phyloP scores from a whole-genome alignment of 2,329 filamentous ascomycete genomes.

The Aspergillus terreus region DNA sequence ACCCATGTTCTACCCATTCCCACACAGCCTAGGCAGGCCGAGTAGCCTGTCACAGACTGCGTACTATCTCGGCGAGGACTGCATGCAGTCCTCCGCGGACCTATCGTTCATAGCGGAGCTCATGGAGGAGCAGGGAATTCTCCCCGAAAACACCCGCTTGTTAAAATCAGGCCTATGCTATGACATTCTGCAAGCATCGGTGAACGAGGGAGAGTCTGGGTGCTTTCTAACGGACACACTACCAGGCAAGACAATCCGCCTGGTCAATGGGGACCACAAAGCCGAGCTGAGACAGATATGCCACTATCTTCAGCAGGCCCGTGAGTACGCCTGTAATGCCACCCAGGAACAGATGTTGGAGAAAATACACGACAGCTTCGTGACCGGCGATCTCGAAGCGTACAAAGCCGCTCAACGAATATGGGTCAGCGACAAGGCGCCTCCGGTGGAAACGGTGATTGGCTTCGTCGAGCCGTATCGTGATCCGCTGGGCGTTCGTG shows the following conservation, averaged over 20 bases:
- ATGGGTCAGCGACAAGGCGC: constrained; percentile 54
- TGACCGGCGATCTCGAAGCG: constrained; percentile 47
- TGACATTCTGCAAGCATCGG: constrained; percentile 30
- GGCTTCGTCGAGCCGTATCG: constrained; percentile 55
- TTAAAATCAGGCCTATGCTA: constrained; percentile 46
- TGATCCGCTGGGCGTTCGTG: constrained; percentile 52
- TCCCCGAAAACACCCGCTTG: constrained; percentile 46
- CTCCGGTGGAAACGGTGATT: constrained; percentile 49
- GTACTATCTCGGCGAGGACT: constrained; percentile 23
- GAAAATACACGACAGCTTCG: constrained; percentile 29
- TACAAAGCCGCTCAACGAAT: constrained; percentile 49
- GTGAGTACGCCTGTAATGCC: not conserved
- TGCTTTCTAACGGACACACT: not conserved
- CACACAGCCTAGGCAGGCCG: constrained; percentile 42
- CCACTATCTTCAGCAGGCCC: constrained; percentile 3
- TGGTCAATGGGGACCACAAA: constrained; percentile 12
- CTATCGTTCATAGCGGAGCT: constrained; percentile 42
- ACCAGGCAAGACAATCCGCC: not conserved
- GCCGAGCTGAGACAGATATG: constrained; percentile 6
- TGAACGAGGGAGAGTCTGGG: not conserved
- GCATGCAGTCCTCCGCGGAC: constrained; percentile 43
- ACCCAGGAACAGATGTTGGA: constrained; percentile 5
- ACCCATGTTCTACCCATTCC: constrained; percentile 11
- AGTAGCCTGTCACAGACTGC: constrained; percentile 43
- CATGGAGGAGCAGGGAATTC: constrained; percentile 43